Percentiles rank a stretch among this genome's conserved stretches.
Conservation (phyloP, 192 early-diverging fungal genomes). For the Lobulomyces angularis region DNA sequence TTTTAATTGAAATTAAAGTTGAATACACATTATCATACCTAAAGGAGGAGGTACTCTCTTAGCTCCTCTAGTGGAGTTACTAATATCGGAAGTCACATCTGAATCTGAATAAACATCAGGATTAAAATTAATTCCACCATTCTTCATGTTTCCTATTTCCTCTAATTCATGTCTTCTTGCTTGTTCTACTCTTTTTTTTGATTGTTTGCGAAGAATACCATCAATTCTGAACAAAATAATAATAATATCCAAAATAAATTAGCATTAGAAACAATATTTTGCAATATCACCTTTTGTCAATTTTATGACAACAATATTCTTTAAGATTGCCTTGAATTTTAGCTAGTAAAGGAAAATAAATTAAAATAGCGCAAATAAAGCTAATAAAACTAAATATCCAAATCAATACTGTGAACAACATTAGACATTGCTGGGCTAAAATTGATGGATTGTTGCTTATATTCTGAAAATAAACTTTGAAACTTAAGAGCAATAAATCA, state of each 20-base stretch:
- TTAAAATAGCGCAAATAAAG: slow-evolving; percentile 43
- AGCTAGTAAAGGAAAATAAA: slow-evolving; percentile 68
- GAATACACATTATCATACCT: too few species aligned
- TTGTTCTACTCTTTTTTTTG: slow-evolving; percentile 32
- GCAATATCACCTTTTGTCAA: slow-evolving; percentile 66
- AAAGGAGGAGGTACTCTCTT: too few species aligned
- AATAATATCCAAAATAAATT: too few species aligned
- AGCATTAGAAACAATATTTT: background rate
- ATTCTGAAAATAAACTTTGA: too few species aligned
- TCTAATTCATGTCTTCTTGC: slow-evolving; percentile 23
- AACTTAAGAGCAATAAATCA: too few species aligned
- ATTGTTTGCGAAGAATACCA: slow-evolving; percentile 41
- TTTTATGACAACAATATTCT: slow-evolving; percentile 78
- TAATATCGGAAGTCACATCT: too few species aligned
- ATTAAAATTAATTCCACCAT: too few species aligned
- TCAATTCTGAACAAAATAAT: too few species aligned
- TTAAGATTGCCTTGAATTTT: slow-evolving; percentile 76
- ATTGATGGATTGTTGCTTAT: slow-evolving; percentile 3
- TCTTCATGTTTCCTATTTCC: too few species aligned
- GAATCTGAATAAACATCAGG: too few species aligned
- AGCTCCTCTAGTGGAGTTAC: too few species aligned
- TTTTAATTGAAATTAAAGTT: too few species aligned
- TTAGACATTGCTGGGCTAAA: slow-evolving; percentile 9
- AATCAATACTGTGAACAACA: slow-evolving; percentile 51
- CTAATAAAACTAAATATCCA: slow-evolving; percentile 41